A percentile compares a stretch with the other conserved stretches of the same genome.
These are phyloP conservation scores for Eruca vesicaria DNA, from an alignment of 441 rosid species.

Conservation along the genomic window DNA sequence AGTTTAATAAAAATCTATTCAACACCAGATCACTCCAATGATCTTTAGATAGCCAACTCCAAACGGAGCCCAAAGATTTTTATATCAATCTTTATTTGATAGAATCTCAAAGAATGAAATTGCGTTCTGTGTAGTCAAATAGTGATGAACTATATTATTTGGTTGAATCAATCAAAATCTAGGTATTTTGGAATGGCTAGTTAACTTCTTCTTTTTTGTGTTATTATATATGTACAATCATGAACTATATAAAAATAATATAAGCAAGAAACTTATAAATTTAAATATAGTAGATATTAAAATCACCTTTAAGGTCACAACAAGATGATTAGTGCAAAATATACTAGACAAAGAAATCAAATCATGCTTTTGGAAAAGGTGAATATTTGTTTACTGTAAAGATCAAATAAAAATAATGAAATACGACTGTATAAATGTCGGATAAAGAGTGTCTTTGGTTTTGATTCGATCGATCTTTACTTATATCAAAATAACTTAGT, in stretches of 20 bases:
- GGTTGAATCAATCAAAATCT: neutral
- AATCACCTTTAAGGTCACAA: neutral
- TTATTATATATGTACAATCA: neutral
- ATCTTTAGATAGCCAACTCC: too few species aligned
- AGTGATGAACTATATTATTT: neutral
- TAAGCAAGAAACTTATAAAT: neutral
- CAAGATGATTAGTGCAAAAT: constrained; percentile 19
- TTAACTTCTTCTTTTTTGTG: neutral
- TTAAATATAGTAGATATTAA: neutral
- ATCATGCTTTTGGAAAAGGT: constrained; percentile 33
- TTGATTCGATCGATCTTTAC: constrained; percentile 24
- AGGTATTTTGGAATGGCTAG: neutral
- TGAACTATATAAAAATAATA: neutral
- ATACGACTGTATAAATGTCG: constrained; percentile 8
- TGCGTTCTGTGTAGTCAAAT: too few species aligned
- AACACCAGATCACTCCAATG: too few species aligned
- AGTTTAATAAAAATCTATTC: neutral
- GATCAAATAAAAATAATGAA: neutral
- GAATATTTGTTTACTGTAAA: constrained; percentile 21
- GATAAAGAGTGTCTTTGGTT: constrained; percentile 23
- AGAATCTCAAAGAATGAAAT: too few species aligned
- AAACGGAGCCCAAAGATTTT: too few species aligned
- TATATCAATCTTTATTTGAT: too few species aligned
- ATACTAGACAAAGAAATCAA: constrained; percentile 26
- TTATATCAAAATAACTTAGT: constrained; percentile 11